A percentile compares a stretch with the other conserved stretches of the same genome.
Conservation (phyloP, 108 stramenopile genomes). For the Nitzschia palea region DNA sequence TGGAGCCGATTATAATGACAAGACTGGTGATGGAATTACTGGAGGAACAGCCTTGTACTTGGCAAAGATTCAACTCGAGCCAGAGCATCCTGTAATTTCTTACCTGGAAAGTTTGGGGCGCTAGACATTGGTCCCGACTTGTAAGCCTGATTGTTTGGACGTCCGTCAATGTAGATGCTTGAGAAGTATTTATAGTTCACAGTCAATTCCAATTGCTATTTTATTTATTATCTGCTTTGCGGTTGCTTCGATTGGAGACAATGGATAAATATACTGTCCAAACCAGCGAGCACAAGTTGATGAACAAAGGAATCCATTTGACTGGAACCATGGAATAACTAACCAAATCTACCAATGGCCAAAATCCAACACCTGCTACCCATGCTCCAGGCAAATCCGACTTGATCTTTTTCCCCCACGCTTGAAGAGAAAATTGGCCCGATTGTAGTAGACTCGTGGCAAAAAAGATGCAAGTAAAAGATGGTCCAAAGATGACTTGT, state of each 20-base stretch:
- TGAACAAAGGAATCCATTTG: conserved; percentile 78
- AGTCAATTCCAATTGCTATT: too few species aligned
- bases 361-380: conserved; percentile 76
- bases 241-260: conserved; percentile 55
- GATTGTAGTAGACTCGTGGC: conserved; percentile 60
- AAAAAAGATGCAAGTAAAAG: conserved; percentile 87
- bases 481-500: conserved; percentile 85
- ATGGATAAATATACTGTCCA: conserved; percentile 88
- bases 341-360: conserved; percentile 89
- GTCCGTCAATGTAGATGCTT: too few species aligned
- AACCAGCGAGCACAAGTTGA: conserved; percentile 77
- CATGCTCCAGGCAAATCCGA: conserved; percentile 78
- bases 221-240: too few species aligned
- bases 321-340: conserved; percentile 68
- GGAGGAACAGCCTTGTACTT: conserved; percentile 74
- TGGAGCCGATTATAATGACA: conserved; percentile 76
- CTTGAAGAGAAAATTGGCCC: conserved; percentile 53
- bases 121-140: conserved; percentile 78
- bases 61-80: conserved; percentile 54
- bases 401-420: conserved; percentile 67
- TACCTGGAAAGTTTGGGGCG: conserved; percentile 71
- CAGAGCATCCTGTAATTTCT: conserved; percentile 67
- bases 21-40: conserved; percentile 35
- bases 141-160: conserved; percentile 36
- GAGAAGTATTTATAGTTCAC: too few species aligned